These are phyloP conservation scores for Trichosporon faecale DNA, from an alignment of 1,284 basidiomycete genomes.

Conservation along the genomic window DNA sequence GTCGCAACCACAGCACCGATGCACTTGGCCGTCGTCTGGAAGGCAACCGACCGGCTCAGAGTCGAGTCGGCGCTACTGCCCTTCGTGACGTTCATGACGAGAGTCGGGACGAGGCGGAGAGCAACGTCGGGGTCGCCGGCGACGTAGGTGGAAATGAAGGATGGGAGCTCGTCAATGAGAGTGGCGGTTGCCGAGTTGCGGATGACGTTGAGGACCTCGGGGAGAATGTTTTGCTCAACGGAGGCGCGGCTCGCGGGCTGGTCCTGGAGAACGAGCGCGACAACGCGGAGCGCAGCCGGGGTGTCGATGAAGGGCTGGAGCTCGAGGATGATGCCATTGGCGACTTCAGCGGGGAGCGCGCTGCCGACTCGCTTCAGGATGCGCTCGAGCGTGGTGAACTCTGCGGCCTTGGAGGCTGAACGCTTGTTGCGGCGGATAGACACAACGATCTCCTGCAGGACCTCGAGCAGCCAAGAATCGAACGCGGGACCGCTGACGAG, in stretches of 20 bases:
- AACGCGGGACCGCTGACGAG: constrained; percentile 49
- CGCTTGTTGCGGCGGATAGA: constrained; percentile 77
- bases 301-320: constrained; percentile 74
- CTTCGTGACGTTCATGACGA: constrained; percentile 50
- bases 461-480: constrained; percentile 75
- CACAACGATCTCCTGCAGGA: constrained; percentile 71
- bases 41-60: constrained; percentile 49
- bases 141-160: constrained; percentile 78
- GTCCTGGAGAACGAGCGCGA: constrained; percentile 67
- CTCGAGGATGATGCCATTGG: constrained; percentile 65
- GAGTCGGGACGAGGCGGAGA: constrained; percentile 73
- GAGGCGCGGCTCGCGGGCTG: constrained; percentile 68
- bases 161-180: constrained; percentile 72
- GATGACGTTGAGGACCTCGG: constrained; percentile 67
- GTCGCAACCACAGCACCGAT: constrained; percentile 74
- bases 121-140: constrained; percentile 74
- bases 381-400: constrained; percentile 70
- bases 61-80: constrained; percentile 42
- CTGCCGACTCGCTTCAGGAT: constrained; percentile 55
- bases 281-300: constrained; percentile 67
- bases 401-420: constrained; percentile 69
- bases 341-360: constrained; percentile 62
- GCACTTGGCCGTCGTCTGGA: constrained; percentile 71
- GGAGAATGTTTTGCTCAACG: constrained; percentile 67
- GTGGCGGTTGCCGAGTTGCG: constrained; percentile 70